These are phyloP conservation scores for Escallonia herrerae DNA, from an alignment of 129 eudicot species.

Conservation along the genomic window DNA sequence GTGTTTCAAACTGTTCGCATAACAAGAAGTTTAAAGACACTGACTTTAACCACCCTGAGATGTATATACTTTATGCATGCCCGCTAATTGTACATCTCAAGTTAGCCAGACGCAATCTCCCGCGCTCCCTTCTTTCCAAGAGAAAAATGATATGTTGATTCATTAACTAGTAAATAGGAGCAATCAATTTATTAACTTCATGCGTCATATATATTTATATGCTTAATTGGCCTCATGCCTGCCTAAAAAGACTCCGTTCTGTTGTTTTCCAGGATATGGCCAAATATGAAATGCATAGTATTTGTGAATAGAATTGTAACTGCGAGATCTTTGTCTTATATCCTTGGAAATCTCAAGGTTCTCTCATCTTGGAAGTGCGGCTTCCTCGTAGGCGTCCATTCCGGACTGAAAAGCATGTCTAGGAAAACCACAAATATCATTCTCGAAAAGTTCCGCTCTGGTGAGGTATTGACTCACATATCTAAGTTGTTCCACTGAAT, in stretches of 20 bases:
- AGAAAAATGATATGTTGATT: neutral
- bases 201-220: neutral
- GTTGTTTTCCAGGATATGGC: slow-evolving; percentile 51
- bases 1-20: too few species aligned
- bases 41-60: too few species aligned
- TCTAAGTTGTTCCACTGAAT: neutral
- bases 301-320: slow-evolving; percentile 91
- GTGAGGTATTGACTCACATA: slow-evolving; percentile 56
- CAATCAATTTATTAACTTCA: neutral
- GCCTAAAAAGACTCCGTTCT: neutral
- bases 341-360: slow-evolving; percentile 48
- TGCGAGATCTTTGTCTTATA: slow-evolving; percentile 65
- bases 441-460: slow-evolving; percentile 77
- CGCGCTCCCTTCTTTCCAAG: neutral
- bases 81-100: too few species aligned
- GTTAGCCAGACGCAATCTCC: too few species aligned
- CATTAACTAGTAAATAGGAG: too few species aligned
- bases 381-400: slow-evolving; percentile 79
- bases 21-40: too few species aligned
- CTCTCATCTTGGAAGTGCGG: slow-evolving; percentile 78
- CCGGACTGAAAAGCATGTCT: slow-evolving; percentile 68
- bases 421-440: slow-evolving; percentile 54
- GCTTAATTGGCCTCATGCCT: too few species aligned
- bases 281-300: slow-evolving; percentile 82
- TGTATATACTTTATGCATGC: too few species aligned